Evolutionary conservation across 2,329 filamentous ascomycete genomes (phyloP).

Genomic region (Clarireedia hainanense): DNA sequence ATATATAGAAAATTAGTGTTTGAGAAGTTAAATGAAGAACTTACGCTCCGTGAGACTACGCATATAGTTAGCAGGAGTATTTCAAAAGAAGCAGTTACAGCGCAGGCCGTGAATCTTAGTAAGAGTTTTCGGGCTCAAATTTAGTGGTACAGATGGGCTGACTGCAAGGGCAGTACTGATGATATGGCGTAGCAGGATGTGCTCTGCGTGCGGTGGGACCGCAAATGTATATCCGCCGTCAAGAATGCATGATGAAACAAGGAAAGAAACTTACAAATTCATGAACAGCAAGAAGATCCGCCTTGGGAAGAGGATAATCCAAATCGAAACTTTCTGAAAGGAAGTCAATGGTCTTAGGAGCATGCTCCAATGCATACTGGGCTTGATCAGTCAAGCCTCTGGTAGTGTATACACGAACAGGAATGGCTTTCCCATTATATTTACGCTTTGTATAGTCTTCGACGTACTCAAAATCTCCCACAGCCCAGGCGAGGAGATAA

Average conservation of each 20-base stretch:
- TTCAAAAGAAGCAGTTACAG: not conserved
- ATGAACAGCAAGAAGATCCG: slow-evolving; percentile 83
- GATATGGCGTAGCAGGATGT: not conserved
- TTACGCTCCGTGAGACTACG: slow-evolving; percentile 63
- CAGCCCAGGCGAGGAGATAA: slow-evolving; percentile 84
- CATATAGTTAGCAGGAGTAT: slow-evolving; percentile 32
- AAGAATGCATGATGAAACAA: not conserved
- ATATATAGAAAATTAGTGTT: not conserved
- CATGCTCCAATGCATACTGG: slow-evolving; percentile 80
- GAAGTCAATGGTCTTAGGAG: slow-evolving; percentile 88
- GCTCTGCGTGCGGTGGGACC: not conserved
- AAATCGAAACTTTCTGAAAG: slow-evolving; percentile 93
- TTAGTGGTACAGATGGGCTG: too few species aligned
- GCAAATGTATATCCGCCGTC: not conserved
- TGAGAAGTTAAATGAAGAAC: not conserved
- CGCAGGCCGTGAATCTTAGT: too few species aligned
- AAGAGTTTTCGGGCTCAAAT: too few species aligned
- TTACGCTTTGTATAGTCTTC: slow-evolving; percentile 83
- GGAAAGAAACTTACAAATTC: slow-evolving; percentile 60
- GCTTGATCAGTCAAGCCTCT: slow-evolving; percentile 91
- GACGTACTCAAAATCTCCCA: slow-evolving; percentile 95
- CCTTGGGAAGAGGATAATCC: slow-evolving; percentile 88
- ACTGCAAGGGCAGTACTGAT: not conserved
- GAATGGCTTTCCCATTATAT: slow-evolving; percentile 85
- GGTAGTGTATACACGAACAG: slow-evolving; percentile 93